phyloP scores from a whole-genome alignment of 1,139 yeast genomes.

The Geotrichum histeridarum region DNA sequence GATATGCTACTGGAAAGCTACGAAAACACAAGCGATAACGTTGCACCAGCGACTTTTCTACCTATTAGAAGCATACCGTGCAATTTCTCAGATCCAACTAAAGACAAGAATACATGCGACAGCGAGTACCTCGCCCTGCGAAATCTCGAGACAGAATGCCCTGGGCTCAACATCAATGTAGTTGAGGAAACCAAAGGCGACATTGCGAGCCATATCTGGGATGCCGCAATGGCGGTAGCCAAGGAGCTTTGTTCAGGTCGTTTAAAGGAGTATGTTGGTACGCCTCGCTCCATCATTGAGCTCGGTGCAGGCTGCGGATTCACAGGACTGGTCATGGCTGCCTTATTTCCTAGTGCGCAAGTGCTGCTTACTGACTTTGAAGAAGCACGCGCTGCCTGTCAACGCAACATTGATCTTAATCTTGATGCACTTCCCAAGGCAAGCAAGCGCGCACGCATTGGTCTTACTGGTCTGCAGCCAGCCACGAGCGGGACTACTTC shows the following conservation, averaged over 20 bases:
- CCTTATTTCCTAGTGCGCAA: slow-evolving; percentile 21
- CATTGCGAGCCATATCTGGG: slow-evolving; percentile 32
- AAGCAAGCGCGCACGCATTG: slow-evolving; percentile 2
- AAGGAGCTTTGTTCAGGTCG: slow-evolving; percentile 16
- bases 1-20: slow-evolving; percentile 16
- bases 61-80: slow-evolving; percentile 12
- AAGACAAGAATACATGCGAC: slow-evolving; percentile 9
- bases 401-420: slow-evolving; percentile 25
- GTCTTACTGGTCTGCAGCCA: neutral
- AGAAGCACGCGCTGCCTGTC: slow-evolving; percentile 29
- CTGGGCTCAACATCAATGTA: slow-evolving; percentile 10
- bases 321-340: slow-evolving; percentile 28
- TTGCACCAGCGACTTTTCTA: slow-evolving; percentile 9
- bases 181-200: slow-evolving; percentile 30
- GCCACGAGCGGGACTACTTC: neutral
- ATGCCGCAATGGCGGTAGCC: slow-evolving; percentile 25
- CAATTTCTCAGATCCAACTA: slow-evolving; percentile 1
- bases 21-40: slow-evolving; percentile 1
- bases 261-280: slow-evolving; percentile 12
- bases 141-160: slow-evolving; percentile 14
- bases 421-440: slow-evolving; percentile 8
- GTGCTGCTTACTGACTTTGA: slow-evolving; percentile 30
- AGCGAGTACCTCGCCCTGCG: slow-evolving; percentile 17
- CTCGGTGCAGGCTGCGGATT: slow-evolving; percentile 34
- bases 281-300: slow-evolving; percentile 25